Evolutionary conservation across 805 yeast species (phyloP).

Genomic region (Candida incommunis): DNA sequence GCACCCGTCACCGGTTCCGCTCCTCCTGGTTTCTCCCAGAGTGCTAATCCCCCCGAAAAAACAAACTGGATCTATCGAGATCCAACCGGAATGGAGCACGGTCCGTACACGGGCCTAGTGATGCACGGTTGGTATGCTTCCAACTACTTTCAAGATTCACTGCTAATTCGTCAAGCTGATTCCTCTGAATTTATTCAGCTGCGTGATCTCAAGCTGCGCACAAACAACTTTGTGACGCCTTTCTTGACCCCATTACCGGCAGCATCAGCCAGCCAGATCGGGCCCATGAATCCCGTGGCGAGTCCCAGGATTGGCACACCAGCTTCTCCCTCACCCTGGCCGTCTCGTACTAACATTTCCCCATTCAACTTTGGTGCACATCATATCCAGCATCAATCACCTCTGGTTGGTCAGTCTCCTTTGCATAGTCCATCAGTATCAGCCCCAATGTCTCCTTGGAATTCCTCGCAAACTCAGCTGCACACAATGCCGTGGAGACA

Average conservation of each 20-base stretch:
- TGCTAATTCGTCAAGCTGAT: conserved; percentile 45
- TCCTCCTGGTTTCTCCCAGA: conserved; percentile 4
- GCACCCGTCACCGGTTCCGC: not conserved
- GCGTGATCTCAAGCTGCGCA: conserved; percentile 33
- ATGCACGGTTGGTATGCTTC: conserved; percentile 70
- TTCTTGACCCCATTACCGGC: not conserved
- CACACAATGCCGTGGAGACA: not conserved
- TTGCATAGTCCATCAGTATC: not conserved
- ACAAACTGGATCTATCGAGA: conserved; percentile 65
- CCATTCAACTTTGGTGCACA: not conserved
- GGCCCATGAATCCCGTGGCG: no score
- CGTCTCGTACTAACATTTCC: not conserved
- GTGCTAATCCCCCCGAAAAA: conserved; percentile 21
- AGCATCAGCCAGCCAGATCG: no score
- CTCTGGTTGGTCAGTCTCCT: conserved; percentile 1
- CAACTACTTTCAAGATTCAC: conserved; percentile 40
- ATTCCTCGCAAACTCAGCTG: not conserved
- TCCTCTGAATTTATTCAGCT: conserved; percentile 38
- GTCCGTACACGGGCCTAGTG: conserved; percentile 59
- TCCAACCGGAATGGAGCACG: conserved; percentile 56
- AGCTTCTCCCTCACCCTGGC: not conserved
- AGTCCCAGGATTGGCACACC: not conserved
- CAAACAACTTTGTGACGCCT: not conserved
- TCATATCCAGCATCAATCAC: not conserved
- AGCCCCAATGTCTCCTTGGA: not conserved